These are phyloP conservation scores for Aspergillus sclerotiicarbonarius DNA, from an alignment of 495 filamentous ascomycete genomes.

Conservation along the genomic window DNA sequence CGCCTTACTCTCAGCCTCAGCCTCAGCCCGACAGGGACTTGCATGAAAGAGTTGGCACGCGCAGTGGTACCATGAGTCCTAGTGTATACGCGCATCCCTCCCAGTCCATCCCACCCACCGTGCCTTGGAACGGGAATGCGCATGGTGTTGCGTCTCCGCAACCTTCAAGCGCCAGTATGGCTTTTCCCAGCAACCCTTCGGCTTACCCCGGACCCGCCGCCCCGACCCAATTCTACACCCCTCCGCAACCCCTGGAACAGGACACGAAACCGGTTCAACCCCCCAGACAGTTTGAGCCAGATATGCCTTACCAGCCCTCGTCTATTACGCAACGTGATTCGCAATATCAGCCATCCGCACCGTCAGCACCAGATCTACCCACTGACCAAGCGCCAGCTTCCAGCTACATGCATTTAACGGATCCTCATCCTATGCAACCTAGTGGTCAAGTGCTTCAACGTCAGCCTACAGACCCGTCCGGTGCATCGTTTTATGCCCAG, in stretches of 20 bases:
- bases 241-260: slow-evolving; percentile 24
- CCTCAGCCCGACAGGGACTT: slow-evolving; percentile 28
- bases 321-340: slow-evolving; percentile 25
- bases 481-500: slow-evolving; percentile 39
- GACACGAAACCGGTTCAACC: slow-evolving; percentile 19
- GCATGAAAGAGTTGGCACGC: slow-evolving; percentile 14
- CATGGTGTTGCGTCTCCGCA: slow-evolving; percentile 31
- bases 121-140: slow-evolving; percentile 29
- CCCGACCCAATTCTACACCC: slow-evolving; percentile 33
- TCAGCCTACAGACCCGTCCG: slow-evolving; percentile 27
- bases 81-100: slow-evolving; percentile 24
- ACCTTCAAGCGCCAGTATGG: slow-evolving; percentile 8
- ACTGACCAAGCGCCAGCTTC: slow-evolving; percentile 31
- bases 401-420: slow-evolving; percentile 27
- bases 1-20: slow-evolving; percentile 52
- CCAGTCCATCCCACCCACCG: slow-evolving; percentile 25
- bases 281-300: slow-evolving; percentile 27
- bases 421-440: slow-evolving; percentile 29
- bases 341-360: slow-evolving; percentile 33
- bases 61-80: slow-evolving; percentile 25
- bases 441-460: slow-evolving; percentile 24
- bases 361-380: slow-evolving; percentile 29
- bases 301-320: slow-evolving; percentile 31
- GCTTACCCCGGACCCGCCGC: slow-evolving; percentile 21
- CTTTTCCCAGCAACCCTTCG: slow-evolving; percentile 23